Base-by-base conservation (phyloP, 2,329 filamentous ascomycete genomes). In the Epichloe elymi region DNA sequence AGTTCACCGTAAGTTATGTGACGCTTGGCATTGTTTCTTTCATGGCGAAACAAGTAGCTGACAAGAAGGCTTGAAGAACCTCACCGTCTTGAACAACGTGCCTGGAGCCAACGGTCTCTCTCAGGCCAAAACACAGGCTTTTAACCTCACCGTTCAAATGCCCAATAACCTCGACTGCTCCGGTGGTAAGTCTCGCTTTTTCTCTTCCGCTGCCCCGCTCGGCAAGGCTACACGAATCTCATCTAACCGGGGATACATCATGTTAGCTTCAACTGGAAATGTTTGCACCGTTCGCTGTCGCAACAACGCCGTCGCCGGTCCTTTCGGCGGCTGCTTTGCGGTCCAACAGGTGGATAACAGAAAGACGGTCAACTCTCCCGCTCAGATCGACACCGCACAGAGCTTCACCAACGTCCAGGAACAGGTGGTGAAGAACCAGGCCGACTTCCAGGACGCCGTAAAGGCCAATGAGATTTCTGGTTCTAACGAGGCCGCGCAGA, bases 211-310 rank as follows among this genome's bases (percentile, higher is more conserved):
- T 4, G 30, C 10, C 10, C 3, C 30, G 30, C 30, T 30, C 4
- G 30, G 30, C 30, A 30, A 30, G 30, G 30, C 30, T 11, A 10
- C 8, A 30, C 10, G 3, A 11, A 30, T 30, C 8, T 30, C 4
- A 30, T 30, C 30, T 30, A 30, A 30, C 30, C 30, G 30, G 30
- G 30, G 19, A 26, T 6, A 26, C n/a, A 20, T 11, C 11, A 23
- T 17, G 6, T 39, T 30, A 73, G 73, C 66, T 7, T 78, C 78
- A 0, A 78, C 76, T 2, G 79, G 80, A 42, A 74, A 79, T 50
- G 59, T 80, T 39, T 79, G 76, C 68, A 80, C 77, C 1, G 69
- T 81, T 19, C 73, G 78, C 37, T 81, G 78, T 68, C 70, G 76
- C 19, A 82, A 82, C 67, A 76, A 73, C 51, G 75, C 76, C 4